Base-by-base conservation (phyloP, 2,329 filamentous ascomycete genomes). In the Pseudophaeomoniella oleicola region DNA sequence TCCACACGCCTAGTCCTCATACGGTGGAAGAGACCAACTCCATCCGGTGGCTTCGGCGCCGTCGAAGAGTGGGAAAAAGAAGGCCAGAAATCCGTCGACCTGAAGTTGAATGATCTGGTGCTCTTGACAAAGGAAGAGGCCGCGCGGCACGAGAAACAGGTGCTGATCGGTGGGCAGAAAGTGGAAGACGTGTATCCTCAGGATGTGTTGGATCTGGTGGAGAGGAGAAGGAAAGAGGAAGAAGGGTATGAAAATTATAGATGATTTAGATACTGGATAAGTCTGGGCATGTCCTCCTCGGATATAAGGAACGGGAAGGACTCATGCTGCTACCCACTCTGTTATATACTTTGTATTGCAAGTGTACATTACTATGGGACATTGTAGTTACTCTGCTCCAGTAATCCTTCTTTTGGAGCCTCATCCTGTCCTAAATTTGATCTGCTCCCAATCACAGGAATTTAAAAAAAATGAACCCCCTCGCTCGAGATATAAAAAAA, bases 71-170 rank as follows among this genome's bases (percentile, higher is more conserved):
- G 74, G 30, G 69, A 56, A 34, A 49, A 57, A 34, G 53, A 77
- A n/a, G 75, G 78, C 15, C 87, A 96, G 55, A 92, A 82, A 51
- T 75, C 70, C 32, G 78, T 82, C n/a, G 71, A 67, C 2, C 47
- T 96, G 3, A 58, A 66, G 19, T 58, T 88, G 47, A 67, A 70
- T 17, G 78, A 93, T 32, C 53, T 94, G 41, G 86, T 94, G 0
- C 82, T 81, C 48, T 84, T 94, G 41, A 94, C 87, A 1, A 93
- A 87, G 55, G 87, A 94, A 42, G 87, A 94, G 58, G 83, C 81
- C 3, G 61, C 68, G 12, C 68, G 72, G 40, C 90, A 98, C 56
- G 83, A 92, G 53, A 81, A 77, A 54, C 67, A 84, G 50, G 69
- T 96, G 1, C 63, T 96, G 32, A 78, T 73, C 48, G 81, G 73